A percentile compares a stretch with the other conserved stretches of the same genome.
phyloP scores from a whole-genome alignment of 2,329 filamentous ascomycete species.

The Lasiodiplodia citricola region DNA sequence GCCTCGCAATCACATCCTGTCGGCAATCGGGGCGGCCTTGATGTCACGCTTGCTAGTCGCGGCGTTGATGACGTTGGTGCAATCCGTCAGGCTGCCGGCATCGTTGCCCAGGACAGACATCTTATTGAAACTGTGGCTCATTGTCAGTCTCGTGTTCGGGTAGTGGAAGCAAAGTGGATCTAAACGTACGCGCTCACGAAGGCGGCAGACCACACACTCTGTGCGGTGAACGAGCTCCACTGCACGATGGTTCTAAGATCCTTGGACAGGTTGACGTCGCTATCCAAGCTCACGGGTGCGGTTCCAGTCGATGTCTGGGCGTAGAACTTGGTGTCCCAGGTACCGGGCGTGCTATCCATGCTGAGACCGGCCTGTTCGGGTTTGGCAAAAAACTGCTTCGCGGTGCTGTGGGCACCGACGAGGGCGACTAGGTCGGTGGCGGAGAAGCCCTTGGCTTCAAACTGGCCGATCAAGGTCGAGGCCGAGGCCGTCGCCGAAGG shows the following conservation, averaged over 20 bases:
- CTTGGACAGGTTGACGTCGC: constrained; percentile 37
- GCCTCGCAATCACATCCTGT: constrained; percentile 30
- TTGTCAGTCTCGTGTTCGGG: not conserved
- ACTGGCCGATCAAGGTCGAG: constrained; percentile 53
- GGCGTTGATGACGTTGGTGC: constrained; percentile 39
- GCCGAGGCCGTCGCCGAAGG: constrained; percentile 50
- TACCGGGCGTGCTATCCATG: constrained; percentile 56
- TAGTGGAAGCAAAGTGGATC: not conserved
- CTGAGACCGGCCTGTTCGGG: constrained; percentile 43
- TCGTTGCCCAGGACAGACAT: constrained; percentile 44
- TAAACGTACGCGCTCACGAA: constrained; percentile 34
- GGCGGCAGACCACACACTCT: constrained; percentile 40
- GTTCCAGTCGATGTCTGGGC: constrained; percentile 41
- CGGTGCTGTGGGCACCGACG: constrained; percentile 59
- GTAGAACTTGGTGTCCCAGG: constrained; percentile 60
- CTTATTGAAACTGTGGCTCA: constrained; percentile 36
- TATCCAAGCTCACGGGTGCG: constrained; percentile 28
- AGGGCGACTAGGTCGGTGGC: constrained; percentile 59
- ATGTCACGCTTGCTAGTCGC: constrained; percentile 41
- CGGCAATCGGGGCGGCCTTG: constrained; percentile 36
- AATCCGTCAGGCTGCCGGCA: constrained; percentile 36
- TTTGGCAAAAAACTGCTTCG: constrained; percentile 56
- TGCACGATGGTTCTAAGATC: constrained; percentile 35
- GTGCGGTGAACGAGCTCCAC: constrained; percentile 32
- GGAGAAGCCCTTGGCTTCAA: constrained; percentile 57